A percentile compares a stretch with the other conserved stretches of the same genome.
Evolutionary conservation across 2,329 filamentous ascomycete genomes (phyloP).

Genomic region (Cytospora chrysosperma): DNA sequence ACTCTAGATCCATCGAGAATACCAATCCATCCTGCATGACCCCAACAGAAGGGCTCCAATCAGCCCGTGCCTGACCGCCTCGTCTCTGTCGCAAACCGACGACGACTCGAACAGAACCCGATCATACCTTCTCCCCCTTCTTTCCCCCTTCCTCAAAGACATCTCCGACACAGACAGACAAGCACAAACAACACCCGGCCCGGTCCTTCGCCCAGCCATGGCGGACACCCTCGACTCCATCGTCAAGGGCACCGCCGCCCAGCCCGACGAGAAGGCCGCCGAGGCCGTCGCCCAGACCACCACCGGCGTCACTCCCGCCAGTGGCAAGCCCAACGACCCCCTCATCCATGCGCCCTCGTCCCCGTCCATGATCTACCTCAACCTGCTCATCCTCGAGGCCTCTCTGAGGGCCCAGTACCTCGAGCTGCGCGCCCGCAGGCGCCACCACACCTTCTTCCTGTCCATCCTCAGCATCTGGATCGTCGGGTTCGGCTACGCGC

Average conservation of each 20-base stretch:
- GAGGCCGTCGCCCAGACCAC: constrained; percentile 43
- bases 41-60: background rate
- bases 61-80: constrained; percentile 4
- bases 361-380: constrained; percentile 95
- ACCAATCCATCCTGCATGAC: constrained; percentile 1
- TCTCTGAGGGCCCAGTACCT: constrained; percentile 92
- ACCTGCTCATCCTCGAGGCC: constrained; percentile 93
- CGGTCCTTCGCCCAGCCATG: constrained; percentile 46
- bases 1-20: background rate
- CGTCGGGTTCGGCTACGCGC: constrained; percentile 78
- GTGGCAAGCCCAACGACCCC: constrained; percentile 61
- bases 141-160: background rate
- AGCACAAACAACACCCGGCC: background rate
- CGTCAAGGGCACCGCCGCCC: constrained; percentile 78
- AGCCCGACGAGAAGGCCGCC: constrained; percentile 56
- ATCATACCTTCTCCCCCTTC: no score
- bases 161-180: constrained; percentile 4
- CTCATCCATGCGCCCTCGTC: constrained; percentile 82
- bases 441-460: constrained; percentile 92
- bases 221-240: constrained; percentile 79
- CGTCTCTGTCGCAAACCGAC: background rate
- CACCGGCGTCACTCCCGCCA: constrained; percentile 44
- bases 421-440: constrained; percentile 79
- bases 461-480: constrained; percentile 79
- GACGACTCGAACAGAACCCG: no score